Percentiles rank a stretch among this genome's conserved stretches.
phyloP scores from a whole-genome alignment of 2,329 filamentous ascomycete genomes.

The Aspergillus piperis region DNA sequence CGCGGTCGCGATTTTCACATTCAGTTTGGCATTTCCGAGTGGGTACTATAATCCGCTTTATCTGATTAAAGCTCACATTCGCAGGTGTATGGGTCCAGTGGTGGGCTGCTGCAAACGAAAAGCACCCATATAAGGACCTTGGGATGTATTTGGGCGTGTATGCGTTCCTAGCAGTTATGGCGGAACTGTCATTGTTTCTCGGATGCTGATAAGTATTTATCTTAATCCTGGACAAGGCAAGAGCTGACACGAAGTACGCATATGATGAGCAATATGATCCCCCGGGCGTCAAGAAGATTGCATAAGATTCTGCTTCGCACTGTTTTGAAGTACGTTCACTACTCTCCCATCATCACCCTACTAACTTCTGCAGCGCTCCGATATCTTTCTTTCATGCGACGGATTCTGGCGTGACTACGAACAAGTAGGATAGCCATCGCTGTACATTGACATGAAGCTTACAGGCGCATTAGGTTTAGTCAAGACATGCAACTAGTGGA shows the following conservation, averaged over 20 bases:
- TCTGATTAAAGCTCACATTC: neutral
- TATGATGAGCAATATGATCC: slow-evolving; percentile 1
- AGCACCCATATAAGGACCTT: neutral
- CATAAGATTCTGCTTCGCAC: neutral
- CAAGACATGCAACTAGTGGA: slow-evolving; percentile 20
- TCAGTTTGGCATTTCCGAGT: slow-evolving; percentile 9
- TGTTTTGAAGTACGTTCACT: neutral
- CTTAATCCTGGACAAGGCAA: too few species aligned
- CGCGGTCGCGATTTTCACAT: neutral
- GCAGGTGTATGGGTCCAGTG: slow-evolving; percentile 1
- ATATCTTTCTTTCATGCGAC: slow-evolving; percentile 19
- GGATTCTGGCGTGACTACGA: neutral
- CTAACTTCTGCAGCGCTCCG: slow-evolving; percentile 8
- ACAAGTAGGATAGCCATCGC: neutral
- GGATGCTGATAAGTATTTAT: neutral
- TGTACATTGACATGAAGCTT: neutral
- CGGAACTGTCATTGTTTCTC: neutral
- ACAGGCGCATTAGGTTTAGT: slow-evolving; percentile 14
- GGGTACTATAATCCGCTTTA: neutral
- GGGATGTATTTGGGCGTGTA: neutral
- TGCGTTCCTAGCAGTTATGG: neutral
- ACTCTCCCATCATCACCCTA: too few species aligned
- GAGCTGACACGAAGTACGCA: neutral
- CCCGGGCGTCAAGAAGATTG: neutral
- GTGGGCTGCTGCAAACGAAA: neutral